Evolutionary conservation across 2,329 filamentous ascomycete genomes (phyloP).

Genomic region (Pseudocercospora macadamiae): DNA sequence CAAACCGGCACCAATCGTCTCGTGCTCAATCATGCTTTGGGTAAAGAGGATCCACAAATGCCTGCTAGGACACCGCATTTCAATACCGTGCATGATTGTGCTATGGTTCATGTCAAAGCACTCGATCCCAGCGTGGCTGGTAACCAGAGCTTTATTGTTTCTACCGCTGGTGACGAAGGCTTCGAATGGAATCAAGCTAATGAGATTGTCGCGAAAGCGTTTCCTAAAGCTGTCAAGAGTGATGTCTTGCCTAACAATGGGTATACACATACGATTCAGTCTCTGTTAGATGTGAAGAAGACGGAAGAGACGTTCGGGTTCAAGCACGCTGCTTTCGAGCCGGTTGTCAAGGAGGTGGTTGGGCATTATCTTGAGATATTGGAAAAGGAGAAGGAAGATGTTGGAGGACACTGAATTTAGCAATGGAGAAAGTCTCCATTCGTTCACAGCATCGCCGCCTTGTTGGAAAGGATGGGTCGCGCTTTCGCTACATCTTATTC

Average conservation of each 20-base stretch:
- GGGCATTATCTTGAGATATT: conserved; percentile 14
- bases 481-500: too few relatives aligned
- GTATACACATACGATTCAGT: conserved; percentile 7
- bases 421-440: too few relatives aligned
- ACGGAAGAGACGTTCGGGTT: conserved; percentile 17
- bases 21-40: conserved; percentile 25
- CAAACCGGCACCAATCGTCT: conserved; percentile 31
- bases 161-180: conserved; percentile 20
- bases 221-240: conserved; percentile 15
- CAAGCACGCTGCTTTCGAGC: conserved; percentile 13
- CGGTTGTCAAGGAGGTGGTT: conserved; percentile 11
- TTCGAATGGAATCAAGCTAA: conserved; percentile 26
- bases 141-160: conserved; percentile 28
- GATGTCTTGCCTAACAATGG: conserved; percentile 22
- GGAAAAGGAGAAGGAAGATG: conserved; percentile 5
- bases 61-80: background rate
- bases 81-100: background rate
- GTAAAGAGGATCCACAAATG: conserved; percentile 10
- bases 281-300: conserved; percentile 11
- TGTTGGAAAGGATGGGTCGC: too few relatives aligned
- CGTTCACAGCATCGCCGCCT: too few relatives aligned
- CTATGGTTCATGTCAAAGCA: conserved; percentile 32
- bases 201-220: conserved; percentile 7
- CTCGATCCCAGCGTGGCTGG: conserved; percentile 27
- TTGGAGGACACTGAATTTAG: too few relatives aligned